phyloP scores from a whole-genome alignment of 2,329 filamentous ascomycete genomes.

The Sporothrix inflata region DNA sequence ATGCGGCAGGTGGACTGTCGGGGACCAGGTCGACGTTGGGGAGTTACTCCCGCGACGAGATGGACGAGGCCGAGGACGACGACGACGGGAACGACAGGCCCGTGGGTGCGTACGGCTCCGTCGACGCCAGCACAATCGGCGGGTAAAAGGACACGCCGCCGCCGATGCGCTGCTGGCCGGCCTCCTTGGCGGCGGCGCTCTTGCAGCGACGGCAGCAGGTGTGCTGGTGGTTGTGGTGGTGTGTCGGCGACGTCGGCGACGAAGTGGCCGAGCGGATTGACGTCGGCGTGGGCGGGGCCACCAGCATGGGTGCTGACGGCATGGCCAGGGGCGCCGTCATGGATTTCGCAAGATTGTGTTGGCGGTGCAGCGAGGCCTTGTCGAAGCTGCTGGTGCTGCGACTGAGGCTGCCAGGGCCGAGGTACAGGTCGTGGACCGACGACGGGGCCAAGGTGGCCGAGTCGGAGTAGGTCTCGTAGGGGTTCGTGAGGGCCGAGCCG shows the following conservation, averaged over 20 bases:
- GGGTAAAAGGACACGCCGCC: conserved; percentile 29
- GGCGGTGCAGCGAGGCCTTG: conserved; percentile 4
- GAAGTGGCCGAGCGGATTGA: neutral
- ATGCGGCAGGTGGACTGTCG: neutral
- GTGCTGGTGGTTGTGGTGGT: neutral
- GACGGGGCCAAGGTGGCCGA: conserved; percentile 26
- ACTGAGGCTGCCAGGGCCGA: conserved; percentile 23
- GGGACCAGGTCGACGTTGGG: too few species aligned
- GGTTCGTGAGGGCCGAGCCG: conserved; percentile 29
- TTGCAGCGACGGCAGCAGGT: conserved; percentile 26
- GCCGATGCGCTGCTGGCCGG: conserved; percentile 4
- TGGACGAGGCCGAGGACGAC: conserved; percentile 29
- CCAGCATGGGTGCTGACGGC: neutral
- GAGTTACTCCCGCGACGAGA: conserved; percentile 29
- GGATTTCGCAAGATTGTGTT: conserved; percentile 1
- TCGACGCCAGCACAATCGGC: conserved; percentile 29
- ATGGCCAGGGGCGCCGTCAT: conserved; percentile 21
- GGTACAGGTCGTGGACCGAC: conserved; percentile 26
- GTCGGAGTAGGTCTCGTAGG: conserved; percentile 29
- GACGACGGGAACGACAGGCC: conserved; percentile 30
- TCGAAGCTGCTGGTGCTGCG: conserved; percentile 28
- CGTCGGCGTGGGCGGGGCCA: neutral
- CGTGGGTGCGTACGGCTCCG: conserved; percentile 30
- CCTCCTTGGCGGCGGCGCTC: neutral
- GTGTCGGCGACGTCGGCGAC: neutral